These are phyloP conservation scores for Naganishia randhawae DNA, from an alignment of 768 basidiomycete species.

Conservation along the genomic window DNA sequence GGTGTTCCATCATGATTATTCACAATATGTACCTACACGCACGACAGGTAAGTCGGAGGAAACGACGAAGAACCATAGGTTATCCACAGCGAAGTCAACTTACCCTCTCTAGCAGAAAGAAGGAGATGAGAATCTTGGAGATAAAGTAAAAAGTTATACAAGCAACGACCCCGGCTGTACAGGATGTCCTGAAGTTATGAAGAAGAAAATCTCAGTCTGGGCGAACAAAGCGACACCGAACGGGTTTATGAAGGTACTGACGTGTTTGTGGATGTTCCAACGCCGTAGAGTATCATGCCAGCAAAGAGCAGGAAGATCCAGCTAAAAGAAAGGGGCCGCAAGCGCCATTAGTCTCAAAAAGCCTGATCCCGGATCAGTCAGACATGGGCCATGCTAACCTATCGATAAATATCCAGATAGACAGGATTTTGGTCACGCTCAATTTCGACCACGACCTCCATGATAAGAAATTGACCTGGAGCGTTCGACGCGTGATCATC, in stretches of 20 bases:
- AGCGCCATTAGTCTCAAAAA: neutral
- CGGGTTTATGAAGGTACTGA: neutral
- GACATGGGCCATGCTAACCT: neutral
- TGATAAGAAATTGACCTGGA: conserved; percentile 7
- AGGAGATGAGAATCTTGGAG: conserved; percentile 14
- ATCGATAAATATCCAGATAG: conserved; percentile 14
- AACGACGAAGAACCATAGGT: too few species aligned
- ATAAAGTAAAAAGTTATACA: conserved; percentile 19
- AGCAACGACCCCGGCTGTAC: neutral
- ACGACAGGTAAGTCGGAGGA: neutral
- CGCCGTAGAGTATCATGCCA: conserved; percentile 2
- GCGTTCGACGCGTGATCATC: conserved; percentile 10
- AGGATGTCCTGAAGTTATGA: neutral
- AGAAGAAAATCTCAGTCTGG: neutral
- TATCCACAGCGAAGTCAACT: neutral
- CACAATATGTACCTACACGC: conserved; percentile 8
- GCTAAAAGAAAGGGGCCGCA: neutral
- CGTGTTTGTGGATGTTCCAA: conserved; percentile 6
- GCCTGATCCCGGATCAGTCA: neutral
- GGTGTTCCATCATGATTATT: conserved; percentile 14
- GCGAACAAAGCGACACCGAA: neutral
- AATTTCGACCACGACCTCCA: conserved; percentile 4
- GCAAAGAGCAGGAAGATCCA: conserved; percentile 11
- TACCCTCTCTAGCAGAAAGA: conserved; percentile 16
- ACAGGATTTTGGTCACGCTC: conserved; percentile 10